phyloP scores from a whole-genome alignment of 257 asterid species.

The Schizonepeta tenuifolia region DNA sequence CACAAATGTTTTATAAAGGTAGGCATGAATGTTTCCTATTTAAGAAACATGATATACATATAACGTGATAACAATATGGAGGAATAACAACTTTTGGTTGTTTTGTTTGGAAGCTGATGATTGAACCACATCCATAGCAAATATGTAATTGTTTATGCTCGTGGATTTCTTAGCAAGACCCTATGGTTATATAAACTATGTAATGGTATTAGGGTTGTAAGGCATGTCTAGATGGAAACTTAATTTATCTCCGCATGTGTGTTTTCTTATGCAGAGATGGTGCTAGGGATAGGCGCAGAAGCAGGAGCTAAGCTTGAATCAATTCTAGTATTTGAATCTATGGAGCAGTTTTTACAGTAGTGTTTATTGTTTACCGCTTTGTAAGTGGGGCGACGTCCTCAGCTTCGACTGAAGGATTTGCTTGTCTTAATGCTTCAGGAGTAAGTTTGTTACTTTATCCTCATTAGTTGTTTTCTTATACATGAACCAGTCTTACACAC shows the following conservation, averaged over 20 bases:
- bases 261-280: slow-evolving; percentile 63
- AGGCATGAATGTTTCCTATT: background rate
- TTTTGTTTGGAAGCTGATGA: background rate
- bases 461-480: slow-evolving; percentile 27
- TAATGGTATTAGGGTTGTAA: background rate
- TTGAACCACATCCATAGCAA: background rate
- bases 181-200: background rate
- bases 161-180: background rate
- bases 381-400: slow-evolving; percentile 71
- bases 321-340: slow-evolving; percentile 24
- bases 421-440: slow-evolving; percentile 63
- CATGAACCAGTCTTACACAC: slow-evolving; percentile 26
- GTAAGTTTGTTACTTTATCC: slow-evolving; percentile 54
- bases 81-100: background rate
- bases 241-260: background rate
- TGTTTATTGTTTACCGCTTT: slow-evolving; percentile 59
- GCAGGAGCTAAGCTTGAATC: slow-evolving; percentile 72
- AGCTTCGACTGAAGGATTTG: slow-evolving; percentile 74
- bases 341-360: slow-evolving; percentile 46
- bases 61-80: background rate
- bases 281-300: slow-evolving; percentile 75
- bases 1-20: no score
- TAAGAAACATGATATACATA: background rate
- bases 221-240: background rate
- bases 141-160: background rate